These are phyloP conservation scores for Aspergillus pseudotamarii DNA, from an alignment of 2,329 filamentous ascomycete genomes.

Conservation along the genomic window DNA sequence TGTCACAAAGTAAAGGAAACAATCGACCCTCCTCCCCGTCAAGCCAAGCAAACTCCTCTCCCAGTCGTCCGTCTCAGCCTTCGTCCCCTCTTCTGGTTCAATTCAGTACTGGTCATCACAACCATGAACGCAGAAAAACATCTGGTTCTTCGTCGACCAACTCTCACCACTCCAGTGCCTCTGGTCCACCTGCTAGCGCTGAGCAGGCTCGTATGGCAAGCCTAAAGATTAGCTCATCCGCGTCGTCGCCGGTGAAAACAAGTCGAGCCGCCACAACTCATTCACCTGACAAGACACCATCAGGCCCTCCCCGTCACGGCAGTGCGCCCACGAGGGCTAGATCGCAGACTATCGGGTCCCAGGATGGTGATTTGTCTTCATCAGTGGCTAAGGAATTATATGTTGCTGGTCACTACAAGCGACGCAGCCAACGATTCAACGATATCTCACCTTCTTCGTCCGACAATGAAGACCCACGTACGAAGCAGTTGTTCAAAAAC, in stretches of 20 bases:
- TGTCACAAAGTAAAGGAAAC: slow-evolving; percentile 78
- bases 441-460: slow-evolving; percentile 97
- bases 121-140: slow-evolving; percentile 83
- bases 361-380: slow-evolving; percentile 79
- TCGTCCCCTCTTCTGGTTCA: slow-evolving; percentile 94
- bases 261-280: slow-evolving; percentile 43
- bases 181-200: slow-evolving; percentile 71
- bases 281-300: slow-evolving; percentile 63
- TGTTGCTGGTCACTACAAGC: slow-evolving; percentile 75
- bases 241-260: slow-evolving; percentile 57
- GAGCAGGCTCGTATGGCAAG: slow-evolving; percentile 68
- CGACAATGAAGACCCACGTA: slow-evolving; percentile 92
- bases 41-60: slow-evolving; percentile 79
- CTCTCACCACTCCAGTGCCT: slow-evolving; percentile 73
- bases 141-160: slow-evolving; percentile 85
- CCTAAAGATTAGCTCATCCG: slow-evolving; percentile 54
- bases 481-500: slow-evolving; percentile 86
- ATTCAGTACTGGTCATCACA: slow-evolving; percentile 78
- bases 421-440: slow-evolving; percentile 82
- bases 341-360: slow-evolving; percentile 90
- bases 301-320: slow-evolving; percentile 63
- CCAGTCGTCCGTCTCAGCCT: slow-evolving; percentile 79
- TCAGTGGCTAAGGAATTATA: slow-evolving; percentile 63
- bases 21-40: slow-evolving; percentile 88
- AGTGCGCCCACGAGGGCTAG: slow-evolving; percentile 70